Base-by-base conservation (phyloP, 139 green algal species). In the Micromonas pusilla region DNA sequence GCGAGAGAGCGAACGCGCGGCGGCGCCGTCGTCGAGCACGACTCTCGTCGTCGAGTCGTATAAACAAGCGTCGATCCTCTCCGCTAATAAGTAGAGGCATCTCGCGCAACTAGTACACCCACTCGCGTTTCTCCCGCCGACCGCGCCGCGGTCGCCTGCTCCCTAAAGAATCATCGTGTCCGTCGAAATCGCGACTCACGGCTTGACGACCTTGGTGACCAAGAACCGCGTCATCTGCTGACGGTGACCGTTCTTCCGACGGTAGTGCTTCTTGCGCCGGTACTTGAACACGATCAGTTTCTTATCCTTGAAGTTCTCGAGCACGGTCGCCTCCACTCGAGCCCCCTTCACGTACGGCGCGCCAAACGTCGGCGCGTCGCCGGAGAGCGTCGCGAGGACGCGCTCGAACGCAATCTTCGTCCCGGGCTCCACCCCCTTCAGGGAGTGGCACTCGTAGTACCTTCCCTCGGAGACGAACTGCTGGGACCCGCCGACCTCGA, bases 211-310 rank as follows among this genome's bases (percentile, higher is more conserved):
- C 73, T 91, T 92, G n/a, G 91, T 97, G 33, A 97, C 82, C 80
- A 93, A 83, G 83, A 97, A 95, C 86, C 94, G 93, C 62, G 86
- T 92, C 19, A 97, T 85, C 25, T 89, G 86, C 85, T 97, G 91
- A 26, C 92, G 80, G 85, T 95, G 89, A 32, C 90, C 90, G 20
- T 84, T 91, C 4, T 86, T 90, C 2, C 62, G 52, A 16, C 87
- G 76, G 86, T 93, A 96, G 85, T 98, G 93, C 87, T 97, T 97
- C 89, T 98, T 98, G 16, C 89, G 87, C 78, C 88, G 90, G 85
- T 93, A 92, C 85, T 97, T 97, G 87, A 91, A 96, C 16, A 97
- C 85, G 66, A 93, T 84, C 3, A 87, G 60, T 85, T 98, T 98
- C 67, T 90, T 87, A 0, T 89, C 93, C 66, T 93, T 89, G 31